Percentiles rank a stretch among this genome's conserved stretches.
phyloP scores from a whole-genome alignment of 306 rosid species.

The Castanopsis chinensis region DNA sequence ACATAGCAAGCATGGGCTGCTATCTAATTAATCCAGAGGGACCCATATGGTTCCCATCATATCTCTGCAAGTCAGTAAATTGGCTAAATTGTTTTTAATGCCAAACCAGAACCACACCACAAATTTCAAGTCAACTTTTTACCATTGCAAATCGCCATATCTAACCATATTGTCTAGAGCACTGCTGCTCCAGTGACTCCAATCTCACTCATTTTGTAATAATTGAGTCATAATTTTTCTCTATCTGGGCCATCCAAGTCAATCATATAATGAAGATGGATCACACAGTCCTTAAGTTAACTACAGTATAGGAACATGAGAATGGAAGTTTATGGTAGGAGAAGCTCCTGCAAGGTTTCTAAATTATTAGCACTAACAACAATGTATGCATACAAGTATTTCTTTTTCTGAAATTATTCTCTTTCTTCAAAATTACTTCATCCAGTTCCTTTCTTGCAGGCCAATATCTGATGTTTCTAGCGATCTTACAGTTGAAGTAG shows the following conservation, averaged over 20 bases:
- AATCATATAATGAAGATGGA: constrained; percentile 30
- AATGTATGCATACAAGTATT: constrained; percentile 37
- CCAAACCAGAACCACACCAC: not conserved
- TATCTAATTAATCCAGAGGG: constrained; percentile 28
- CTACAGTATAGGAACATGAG: constrained; percentile 16
- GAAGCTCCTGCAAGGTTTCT: constrained; percentile 30
- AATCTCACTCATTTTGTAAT: constrained; percentile 43
- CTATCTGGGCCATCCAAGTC: constrained; percentile 35
- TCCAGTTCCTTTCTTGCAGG: constrained; percentile 55
- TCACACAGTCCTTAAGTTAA: constrained; percentile 36
- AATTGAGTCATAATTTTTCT: constrained; percentile 25
- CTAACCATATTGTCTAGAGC: constrained; percentile 23
- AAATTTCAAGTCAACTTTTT: constrained; percentile 16
- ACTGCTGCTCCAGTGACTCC: constrained; percentile 4
- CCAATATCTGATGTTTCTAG: constrained; percentile 97
- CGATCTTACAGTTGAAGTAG: constrained; percentile 83
- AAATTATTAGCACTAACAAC: constrained; percentile 30
- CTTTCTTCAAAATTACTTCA: constrained; percentile 30
- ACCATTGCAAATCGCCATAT: constrained; percentile 1
- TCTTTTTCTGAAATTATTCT: constrained; percentile 21
- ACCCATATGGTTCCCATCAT: constrained; percentile 21
- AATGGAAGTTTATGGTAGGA: constrained; percentile 26
- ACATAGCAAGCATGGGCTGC: constrained; percentile 25
- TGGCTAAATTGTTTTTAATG: constrained; percentile 26
- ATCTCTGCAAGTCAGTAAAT: constrained; percentile 21